Percentiles rank a stretch among this genome's conserved stretches.
phyloP scores from a whole-genome alignment of 2,329 filamentous ascomycete species.

The Talaromyces piceae region DNA sequence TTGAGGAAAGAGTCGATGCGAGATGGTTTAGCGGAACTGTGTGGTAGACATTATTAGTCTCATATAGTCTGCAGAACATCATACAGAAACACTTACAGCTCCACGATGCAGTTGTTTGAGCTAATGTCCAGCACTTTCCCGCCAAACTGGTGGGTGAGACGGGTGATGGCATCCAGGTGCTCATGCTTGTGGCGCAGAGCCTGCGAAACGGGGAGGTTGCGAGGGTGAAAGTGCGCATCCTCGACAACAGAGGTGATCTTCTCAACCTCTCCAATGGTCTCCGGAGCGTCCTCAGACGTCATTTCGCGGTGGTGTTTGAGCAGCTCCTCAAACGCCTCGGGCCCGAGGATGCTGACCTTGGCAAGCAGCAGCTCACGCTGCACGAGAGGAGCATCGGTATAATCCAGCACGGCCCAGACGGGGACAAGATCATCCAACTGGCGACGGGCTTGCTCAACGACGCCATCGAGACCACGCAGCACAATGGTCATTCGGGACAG shows the following conservation, averaged over 20 bases:
- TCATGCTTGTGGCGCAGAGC: constrained; percentile 95
- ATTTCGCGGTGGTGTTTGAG: constrained; percentile 94
- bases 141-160: constrained; percentile 93
- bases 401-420: constrained; percentile 97
- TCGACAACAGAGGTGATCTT: constrained; percentile 24
- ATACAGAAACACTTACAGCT: constrained; percentile 61
- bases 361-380: constrained; percentile 92
- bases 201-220: constrained; percentile 75
- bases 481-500: constrained; percentile 99
- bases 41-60: constrained; percentile 3
- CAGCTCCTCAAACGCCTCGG: constrained; percentile 97
- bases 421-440: constrained; percentile 96
- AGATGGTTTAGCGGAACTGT: constrained; percentile 78
- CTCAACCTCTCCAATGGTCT: constrained; percentile 38
- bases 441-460: constrained; percentile 91
- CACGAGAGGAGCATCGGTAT: constrained; percentile 84
- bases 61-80: background rate
- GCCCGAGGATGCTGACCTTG: constrained; percentile 93
- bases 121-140: constrained; percentile 97
- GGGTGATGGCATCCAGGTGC: constrained; percentile 92
- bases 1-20: constrained; percentile 98
- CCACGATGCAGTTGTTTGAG: constrained; percentile 97
- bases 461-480: constrained; percentile 88
- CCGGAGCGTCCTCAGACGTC: constrained; percentile 40
- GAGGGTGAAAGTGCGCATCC: constrained; percentile 73